These are phyloP conservation scores for Ambrosia hybrid DNA, from an alignment of 140 eudicot species.

Conservation along the genomic window DNA sequence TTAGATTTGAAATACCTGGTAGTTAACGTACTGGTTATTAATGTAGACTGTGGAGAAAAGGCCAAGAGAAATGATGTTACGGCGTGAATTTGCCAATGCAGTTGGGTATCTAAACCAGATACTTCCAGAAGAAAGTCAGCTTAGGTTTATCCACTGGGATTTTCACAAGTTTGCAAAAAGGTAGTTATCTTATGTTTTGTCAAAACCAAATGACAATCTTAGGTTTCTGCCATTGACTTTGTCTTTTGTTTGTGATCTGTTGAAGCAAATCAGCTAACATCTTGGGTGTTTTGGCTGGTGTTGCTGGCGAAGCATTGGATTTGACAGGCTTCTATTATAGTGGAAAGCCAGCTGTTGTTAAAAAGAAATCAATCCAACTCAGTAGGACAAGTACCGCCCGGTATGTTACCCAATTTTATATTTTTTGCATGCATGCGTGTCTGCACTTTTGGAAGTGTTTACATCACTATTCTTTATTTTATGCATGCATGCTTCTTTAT, in stretches of 20 bases:
- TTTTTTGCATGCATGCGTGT: no score
- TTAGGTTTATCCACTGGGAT: constrained; percentile 96
- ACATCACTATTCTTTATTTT: no score
- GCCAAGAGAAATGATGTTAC: constrained; percentile 94
- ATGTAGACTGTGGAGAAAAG: constrained; percentile 95
- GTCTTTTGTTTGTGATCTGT: constrained; percentile 29
- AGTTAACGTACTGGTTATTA: constrained; percentile 9
- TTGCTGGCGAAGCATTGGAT: constrained; percentile 92
- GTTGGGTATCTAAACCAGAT: constrained; percentile 95
- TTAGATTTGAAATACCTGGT: constrained; percentile 10
- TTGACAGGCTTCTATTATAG: constrained; percentile 92
- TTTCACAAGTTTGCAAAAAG: constrained; percentile 96
- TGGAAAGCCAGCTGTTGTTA: constrained; percentile 66
- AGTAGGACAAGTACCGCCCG: constrained; percentile 79
- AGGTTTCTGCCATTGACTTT: constrained; percentile 14
- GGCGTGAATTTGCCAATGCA: constrained; percentile 91
- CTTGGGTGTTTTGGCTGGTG: constrained; percentile 94
- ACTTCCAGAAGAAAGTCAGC: constrained; percentile 75
- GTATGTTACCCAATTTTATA: constrained; percentile 33
- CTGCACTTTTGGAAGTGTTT: no score
- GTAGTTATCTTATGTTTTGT: constrained; percentile 32
- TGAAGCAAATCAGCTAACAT: constrained; percentile 93
- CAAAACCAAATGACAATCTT: constrained; percentile 3
- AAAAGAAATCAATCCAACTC: constrained; percentile 56
- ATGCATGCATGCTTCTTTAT: no score